These are phyloP conservation scores for Magnusiomyces clavatus DNA, from an alignment of 1,139 yeast species.

Conservation along the genomic window DNA sequence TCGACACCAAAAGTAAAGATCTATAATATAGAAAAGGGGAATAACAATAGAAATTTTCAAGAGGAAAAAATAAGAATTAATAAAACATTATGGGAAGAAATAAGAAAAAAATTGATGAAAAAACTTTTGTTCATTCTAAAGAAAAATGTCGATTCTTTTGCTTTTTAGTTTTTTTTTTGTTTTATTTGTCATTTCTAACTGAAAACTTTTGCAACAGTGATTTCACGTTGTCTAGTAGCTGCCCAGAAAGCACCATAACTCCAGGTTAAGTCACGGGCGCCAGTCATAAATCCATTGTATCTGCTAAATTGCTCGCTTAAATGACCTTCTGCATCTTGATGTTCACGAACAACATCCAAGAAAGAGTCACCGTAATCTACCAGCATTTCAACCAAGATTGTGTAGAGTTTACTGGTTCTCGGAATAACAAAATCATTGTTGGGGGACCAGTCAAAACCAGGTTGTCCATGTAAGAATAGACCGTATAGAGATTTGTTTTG, in stretches of 20 bases:
- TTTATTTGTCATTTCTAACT: neutral
- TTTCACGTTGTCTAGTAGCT: constrained; percentile 41
- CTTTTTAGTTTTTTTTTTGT: neutral
- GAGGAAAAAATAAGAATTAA: constrained; percentile 1
- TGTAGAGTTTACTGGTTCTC: constrained; percentile 17
- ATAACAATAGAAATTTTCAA: neutral
- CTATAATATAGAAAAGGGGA: too few relatives aligned
- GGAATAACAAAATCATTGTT: constrained; percentile 1
- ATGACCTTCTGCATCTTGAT: constrained; percentile 63
- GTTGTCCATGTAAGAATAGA: constrained; percentile 17
- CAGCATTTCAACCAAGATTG: constrained; percentile 17
- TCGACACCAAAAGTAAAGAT: constrained; percentile 5
- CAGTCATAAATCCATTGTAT: constrained; percentile 76
- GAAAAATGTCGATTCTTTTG: too few relatives aligned
- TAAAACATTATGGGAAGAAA: neutral
- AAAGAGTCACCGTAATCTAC: constrained; percentile 63
- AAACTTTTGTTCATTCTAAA: too few relatives aligned
- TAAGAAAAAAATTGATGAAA: neutral
- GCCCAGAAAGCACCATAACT: constrained; percentile 76
- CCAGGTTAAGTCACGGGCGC: constrained; percentile 88
- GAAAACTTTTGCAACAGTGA: constrained; percentile 10
- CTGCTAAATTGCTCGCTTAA: constrained; percentile 87
- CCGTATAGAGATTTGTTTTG: constrained; percentile 23
- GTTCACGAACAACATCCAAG: constrained; percentile 60
- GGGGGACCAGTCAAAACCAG: constrained; percentile 14